Evolutionary conservation across 768 basidiomycete species (phyloP).

Genomic region (Lactarius vividus): DNA sequence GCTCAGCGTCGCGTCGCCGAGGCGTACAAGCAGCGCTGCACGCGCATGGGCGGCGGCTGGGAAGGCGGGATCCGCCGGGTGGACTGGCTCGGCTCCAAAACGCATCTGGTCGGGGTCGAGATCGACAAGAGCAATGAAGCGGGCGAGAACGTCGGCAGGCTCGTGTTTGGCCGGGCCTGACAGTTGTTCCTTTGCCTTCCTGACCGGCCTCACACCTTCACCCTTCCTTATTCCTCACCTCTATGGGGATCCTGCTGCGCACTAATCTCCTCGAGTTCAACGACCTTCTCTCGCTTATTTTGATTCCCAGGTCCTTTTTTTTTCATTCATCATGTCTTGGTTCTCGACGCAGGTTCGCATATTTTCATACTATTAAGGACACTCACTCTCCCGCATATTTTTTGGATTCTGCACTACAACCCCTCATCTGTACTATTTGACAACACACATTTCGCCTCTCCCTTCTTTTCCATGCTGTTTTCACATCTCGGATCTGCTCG

Average conservation of each 20-base stretch:
- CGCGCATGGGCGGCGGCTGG: constrained; percentile 61
- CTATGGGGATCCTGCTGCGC: constrained; percentile 13
- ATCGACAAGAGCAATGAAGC: constrained; percentile 45
- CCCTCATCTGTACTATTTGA: constrained; percentile 19
- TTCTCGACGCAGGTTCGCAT: constrained; percentile 15
- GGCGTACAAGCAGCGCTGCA: constrained; percentile 63
- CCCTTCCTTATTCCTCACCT: not conserved
- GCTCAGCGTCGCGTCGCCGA: constrained; percentile 56
- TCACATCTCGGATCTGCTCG: not conserved
- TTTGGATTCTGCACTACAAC: constrained; percentile 5
- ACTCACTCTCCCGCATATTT: constrained; percentile 2
- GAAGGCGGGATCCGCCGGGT: constrained; percentile 64
- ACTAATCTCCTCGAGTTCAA: not conserved
- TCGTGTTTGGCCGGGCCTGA: constrained; percentile 48
- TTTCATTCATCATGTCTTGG: not conserved
- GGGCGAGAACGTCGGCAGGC: constrained; percentile 42
- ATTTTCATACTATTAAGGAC: constrained; percentile 15
- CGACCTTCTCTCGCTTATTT: not conserved
- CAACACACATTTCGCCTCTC: constrained; percentile 8
- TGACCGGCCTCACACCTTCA: not conserved
- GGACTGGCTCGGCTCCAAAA: constrained; percentile 65
- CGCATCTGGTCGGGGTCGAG: constrained; percentile 58
- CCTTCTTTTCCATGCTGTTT: constrained; percentile 3
- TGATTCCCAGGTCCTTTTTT: not conserved
- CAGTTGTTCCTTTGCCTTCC: not conserved